phyloP scores from a whole-genome alignment of 495 filamentous ascomycete species.

The Friedmanniomyces endolithicus region DNA sequence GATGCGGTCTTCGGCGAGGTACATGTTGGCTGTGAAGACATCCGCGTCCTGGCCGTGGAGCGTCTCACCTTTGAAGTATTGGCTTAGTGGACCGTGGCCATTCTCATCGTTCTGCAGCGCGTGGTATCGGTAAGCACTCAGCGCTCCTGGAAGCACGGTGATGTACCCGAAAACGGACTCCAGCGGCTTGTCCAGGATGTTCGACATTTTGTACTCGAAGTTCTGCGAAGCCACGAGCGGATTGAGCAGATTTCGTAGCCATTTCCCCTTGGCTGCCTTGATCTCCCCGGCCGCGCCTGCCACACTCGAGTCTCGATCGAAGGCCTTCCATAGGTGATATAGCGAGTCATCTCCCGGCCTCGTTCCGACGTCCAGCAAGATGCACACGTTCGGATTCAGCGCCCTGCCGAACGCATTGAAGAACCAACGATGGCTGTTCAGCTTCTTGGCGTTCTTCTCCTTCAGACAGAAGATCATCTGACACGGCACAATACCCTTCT shows the following conservation, averaged over 20 bases:
- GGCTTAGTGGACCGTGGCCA: constrained; percentile 86
- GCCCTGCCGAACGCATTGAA: constrained; percentile 96
- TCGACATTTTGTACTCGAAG: constrained; percentile 99
- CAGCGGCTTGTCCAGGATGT: constrained; percentile 93
- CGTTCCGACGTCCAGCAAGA: constrained; percentile 90
- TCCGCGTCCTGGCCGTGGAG: constrained; percentile 93
- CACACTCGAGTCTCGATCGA: constrained; percentile 92
- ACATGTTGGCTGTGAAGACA: constrained; percentile 99
- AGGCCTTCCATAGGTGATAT: constrained; percentile 99
- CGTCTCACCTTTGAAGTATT: constrained; percentile 99
- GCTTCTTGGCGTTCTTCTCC: constrained; percentile 94
- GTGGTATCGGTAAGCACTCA: constrained; percentile 92
- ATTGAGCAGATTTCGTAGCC: constrained; percentile 72
- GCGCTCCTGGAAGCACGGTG: constrained; percentile 85
- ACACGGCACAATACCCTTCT: constrained; percentile 97
- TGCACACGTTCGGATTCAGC: constrained; percentile 89
- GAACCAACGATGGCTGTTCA: constrained; percentile 98
- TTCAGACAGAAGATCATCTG: constrained; percentile 99
- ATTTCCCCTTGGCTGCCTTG: constrained; percentile 61
- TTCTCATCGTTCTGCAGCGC: constrained; percentile 94
- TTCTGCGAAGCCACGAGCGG: constrained; percentile 95
- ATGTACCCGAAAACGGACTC: constrained; percentile 98
- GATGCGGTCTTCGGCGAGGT: constrained; percentile 95
- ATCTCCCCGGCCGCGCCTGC: constrained; percentile 96
- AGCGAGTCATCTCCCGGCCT: constrained; percentile 72